Conservation (phyloP, 768 basidiomycete species). For the Cantharellus cinnabarinus region DNA sequence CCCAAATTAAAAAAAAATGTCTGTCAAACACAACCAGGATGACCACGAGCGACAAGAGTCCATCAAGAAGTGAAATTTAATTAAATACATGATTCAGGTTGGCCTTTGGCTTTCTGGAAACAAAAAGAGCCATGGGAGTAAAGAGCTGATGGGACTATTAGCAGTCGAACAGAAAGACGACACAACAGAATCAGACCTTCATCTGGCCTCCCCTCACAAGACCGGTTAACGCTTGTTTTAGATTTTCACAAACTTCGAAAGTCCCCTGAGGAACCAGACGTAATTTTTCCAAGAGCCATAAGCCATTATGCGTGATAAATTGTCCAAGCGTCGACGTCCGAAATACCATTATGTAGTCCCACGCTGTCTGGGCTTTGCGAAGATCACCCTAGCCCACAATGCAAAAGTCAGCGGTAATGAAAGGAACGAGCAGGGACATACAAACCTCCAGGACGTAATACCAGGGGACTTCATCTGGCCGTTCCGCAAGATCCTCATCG, state of each 20-base stretch:
- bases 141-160: constrained; percentile 36
- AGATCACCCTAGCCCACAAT: constrained; percentile 34
- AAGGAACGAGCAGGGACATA: not conserved
- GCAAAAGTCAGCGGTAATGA: not conserved
- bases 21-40: not conserved
- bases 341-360: constrained; percentile 80
- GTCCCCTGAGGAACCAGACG: constrained; percentile 85
- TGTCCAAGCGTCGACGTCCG: constrained; percentile 77
- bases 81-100: not conserved
- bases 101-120: constrained; percentile 18
- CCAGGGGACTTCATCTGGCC: constrained; percentile 63
- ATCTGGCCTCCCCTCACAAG: constrained; percentile 69
- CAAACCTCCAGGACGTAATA: constrained; percentile 81
- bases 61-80: not conserved
- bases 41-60: too few species aligned
- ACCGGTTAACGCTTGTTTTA: constrained; percentile 62
- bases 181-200: constrained; percentile 34
- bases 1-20: not conserved
- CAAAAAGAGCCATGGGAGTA: constrained; percentile 68
- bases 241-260: constrained; percentile 65
- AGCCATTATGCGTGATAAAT: constrained; percentile 59
- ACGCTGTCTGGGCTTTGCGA: constrained; percentile 74
- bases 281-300: constrained; percentile 57
- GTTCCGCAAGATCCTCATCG: constrained; percentile 87
- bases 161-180: constrained; percentile 8